A percentile compares a stretch with the other conserved stretches of the same genome.
Conservation (phyloP, 306 rosid species). For the Fragaria nilgerrensis region DNA sequence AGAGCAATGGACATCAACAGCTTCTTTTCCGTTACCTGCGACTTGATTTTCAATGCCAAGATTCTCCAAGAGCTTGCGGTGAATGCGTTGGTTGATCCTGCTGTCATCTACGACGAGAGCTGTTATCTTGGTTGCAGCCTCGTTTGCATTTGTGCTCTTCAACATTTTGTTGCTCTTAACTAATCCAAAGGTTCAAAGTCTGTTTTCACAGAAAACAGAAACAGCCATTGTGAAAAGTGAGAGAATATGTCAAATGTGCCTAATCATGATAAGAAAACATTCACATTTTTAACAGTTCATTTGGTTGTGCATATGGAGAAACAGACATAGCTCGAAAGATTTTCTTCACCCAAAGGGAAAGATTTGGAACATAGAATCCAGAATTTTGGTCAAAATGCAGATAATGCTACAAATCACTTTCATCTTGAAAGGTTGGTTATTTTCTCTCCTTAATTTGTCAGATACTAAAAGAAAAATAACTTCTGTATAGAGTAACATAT, state of each 20-base stretch:
- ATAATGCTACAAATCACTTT: background rate
- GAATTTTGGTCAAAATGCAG: background rate
- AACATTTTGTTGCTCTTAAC: conserved; percentile 1
- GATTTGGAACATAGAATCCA: background rate
- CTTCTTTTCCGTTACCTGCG: conserved; percentile 72
- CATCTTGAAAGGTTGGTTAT: background rate
- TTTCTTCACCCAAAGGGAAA: background rate
- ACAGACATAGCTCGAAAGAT: background rate
- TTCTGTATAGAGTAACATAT: background rate
- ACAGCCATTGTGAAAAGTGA: conserved; percentile 5
- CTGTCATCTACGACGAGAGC: conserved; percentile 81
- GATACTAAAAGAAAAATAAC: background rate
- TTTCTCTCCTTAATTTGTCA: background rate
- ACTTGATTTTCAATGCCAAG: conserved; percentile 51
- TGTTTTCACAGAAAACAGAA: background rate
- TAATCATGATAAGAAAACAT: background rate
- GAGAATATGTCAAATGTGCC: background rate
- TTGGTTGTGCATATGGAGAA: background rate
- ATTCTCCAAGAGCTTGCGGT: conserved; percentile 41
- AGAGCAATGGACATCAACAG: conserved; percentile 54
- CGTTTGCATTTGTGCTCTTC: conserved; percentile 13
- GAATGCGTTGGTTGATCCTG: conserved; percentile 40
- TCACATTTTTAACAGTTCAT: background rate
- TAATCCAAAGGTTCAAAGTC: background rate
- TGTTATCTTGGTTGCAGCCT: conserved; percentile 24